Conservation (phyloP, 768 basidiomycete species). For the Leucosporidium yakuticum region DNA sequence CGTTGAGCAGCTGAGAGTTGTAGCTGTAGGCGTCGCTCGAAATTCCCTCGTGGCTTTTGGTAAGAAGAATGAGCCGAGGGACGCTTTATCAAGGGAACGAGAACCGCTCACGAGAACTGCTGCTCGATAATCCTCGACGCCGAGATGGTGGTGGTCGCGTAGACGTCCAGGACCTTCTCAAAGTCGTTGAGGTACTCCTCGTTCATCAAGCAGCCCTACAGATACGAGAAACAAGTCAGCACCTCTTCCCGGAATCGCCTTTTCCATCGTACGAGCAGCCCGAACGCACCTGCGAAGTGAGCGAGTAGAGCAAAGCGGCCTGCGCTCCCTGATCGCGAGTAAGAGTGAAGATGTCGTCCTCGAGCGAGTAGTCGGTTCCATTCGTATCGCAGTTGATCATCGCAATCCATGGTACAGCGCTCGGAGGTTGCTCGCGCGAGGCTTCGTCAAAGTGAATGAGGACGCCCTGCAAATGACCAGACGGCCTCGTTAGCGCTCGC, state of each 20-base stretch:
- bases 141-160: constrained; percentile 60
- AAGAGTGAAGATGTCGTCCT: constrained; percentile 72
- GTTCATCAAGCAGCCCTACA: constrained; percentile 66
- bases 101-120: constrained; percentile 28
- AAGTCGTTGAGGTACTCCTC: constrained; percentile 62
- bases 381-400: constrained; percentile 77
- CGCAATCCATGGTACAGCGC: constrained; percentile 84
- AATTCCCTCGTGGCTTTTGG: constrained; percentile 18
- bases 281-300: constrained; percentile 48
- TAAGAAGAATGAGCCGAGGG: not conserved
- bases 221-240: too few species aligned
- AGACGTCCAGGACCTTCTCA: constrained; percentile 69
- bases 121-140: constrained; percentile 51
- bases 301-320: constrained; percentile 73
- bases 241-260: too few species aligned
- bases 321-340: constrained; percentile 71
- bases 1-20: constrained; percentile 48
- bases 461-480: constrained; percentile 51
- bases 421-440: constrained; percentile 39
- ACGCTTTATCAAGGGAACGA: not conserved
- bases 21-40: constrained; percentile 8
- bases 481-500: not conserved
- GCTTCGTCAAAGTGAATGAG: constrained; percentile 77
- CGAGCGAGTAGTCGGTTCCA: constrained; percentile 49
- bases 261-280: too few species aligned